Evolutionary conservation across 371 early-diverging fungal genomes (phyloP), one percentile per base, ranked within the genome.

Genomic region (Mucor saturninus): DNA sequence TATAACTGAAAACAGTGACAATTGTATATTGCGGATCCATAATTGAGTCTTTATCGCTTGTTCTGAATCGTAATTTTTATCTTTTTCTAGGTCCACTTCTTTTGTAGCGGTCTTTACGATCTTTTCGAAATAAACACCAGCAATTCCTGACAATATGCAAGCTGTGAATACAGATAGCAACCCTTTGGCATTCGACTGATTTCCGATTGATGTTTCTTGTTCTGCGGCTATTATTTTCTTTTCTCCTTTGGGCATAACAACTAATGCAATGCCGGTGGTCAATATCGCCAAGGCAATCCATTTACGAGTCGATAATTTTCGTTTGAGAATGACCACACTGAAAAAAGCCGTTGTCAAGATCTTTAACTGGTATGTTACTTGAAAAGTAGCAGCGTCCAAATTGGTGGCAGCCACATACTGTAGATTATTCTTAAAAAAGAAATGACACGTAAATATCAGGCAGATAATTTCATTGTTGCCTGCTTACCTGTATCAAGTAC

Each of bases 71-170:
- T 61, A 29, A 54, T 59, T 14, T 69, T 66, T 50, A 10, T 13
- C 29, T 66, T 68, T 14, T 39, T 8, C 53, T 13, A 32, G 51
- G 83, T 35, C 62, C 48, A 3, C 46, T 57, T 39, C 45, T 30
- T 13, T 15, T 26, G n/a, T n/a, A 21, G 38, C 38, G 4, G 90
- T 85, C 71, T 95, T 95, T 53, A 96, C 80, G 40, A 96, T 93
- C 81, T 93, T 93, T 79, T 97, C 97, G 80, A 97, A 97, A 80
- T 96, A 98, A 6, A 97, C 97, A 37, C 97, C 97, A 5, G 98
- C 95, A 4, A 96, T 63, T 35, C 97, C 98, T 5, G 96, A 95
- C n/a, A 95, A 64, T 11, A 95, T 56, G 75, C 97, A 95, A 1
- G 97, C 96, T 14, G 87, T 69, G 26, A 87, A 59, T 0, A 97